A percentile compares a stretch with the other conserved stretches of the same genome.
Conservation (phyloP, 306 rosid genomes). For the Gleditsia sinensis region DNA sequence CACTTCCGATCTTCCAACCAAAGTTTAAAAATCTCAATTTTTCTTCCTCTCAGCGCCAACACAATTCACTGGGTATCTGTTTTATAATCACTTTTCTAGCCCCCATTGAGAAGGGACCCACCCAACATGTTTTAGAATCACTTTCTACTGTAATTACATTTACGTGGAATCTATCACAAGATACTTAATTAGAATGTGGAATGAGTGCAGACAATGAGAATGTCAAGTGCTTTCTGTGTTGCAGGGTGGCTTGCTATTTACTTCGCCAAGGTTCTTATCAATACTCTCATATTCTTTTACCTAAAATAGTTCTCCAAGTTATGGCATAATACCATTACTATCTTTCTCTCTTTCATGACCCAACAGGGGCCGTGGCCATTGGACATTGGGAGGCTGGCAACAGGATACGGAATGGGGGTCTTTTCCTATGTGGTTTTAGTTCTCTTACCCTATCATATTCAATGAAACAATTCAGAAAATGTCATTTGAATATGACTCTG, state of each 20-base stretch:
- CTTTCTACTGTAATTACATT: not conserved
- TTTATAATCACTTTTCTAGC: too few relatives aligned
- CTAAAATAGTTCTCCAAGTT: conserved; percentile 2
- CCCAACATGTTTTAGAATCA: not conserved
- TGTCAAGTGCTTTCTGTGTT: conserved; percentile 65
- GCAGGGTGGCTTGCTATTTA: conserved; percentile 85
- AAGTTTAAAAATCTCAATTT: too few relatives aligned
- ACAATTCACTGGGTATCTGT: too few relatives aligned
- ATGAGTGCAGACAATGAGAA: conserved; percentile 82
- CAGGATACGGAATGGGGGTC: conserved; percentile 99
- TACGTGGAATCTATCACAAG: not conserved
- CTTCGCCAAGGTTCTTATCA: conserved; percentile 70
- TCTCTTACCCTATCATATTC: not conserved
- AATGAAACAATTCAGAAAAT: conserved; percentile 8
- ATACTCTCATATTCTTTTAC: conserved; percentile 13
- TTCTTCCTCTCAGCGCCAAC: too few relatives aligned
- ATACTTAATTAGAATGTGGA: conserved; percentile 6
- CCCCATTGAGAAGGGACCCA: too few relatives aligned
- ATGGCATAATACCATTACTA: conserved; percentile 15
- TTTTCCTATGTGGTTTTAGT: conserved; percentile 73
- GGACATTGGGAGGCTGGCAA: conserved; percentile 87
- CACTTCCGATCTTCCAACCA: too few relatives aligned
- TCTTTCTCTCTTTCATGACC: conserved; percentile 26
- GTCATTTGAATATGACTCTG: conserved; percentile 9
- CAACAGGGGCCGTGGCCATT: conserved; percentile 61